Evolutionary conservation across 2,329 filamentous ascomycete species (phyloP), one percentile per base, ranked within the genome.

Genomic region (Paecilomyces sp.): DNA sequence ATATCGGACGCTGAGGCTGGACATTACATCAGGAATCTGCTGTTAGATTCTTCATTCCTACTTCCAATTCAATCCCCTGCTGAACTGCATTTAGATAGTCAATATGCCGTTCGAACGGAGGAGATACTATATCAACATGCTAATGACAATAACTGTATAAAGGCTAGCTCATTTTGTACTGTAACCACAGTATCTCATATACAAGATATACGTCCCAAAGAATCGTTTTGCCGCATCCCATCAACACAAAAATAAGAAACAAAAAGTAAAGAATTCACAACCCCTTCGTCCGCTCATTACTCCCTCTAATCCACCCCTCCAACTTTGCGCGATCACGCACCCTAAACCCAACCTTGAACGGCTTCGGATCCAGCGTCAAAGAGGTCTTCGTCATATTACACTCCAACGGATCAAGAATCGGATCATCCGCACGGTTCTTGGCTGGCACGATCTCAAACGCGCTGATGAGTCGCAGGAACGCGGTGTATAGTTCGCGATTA

Each of bases 401-500:
- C 31, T 84, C 82, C 47, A 87, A 76, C 0, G 81, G 76, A 67
- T 87, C 77, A 63, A 87, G 71, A 52, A 85, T 77, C 0, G 85
- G 83, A 9, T 73, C 71, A 61, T 85, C 82, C 1, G 70, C 72
- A 1, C 65, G 58, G 25, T 83, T 69, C 53, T 77, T 74, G 0
- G 82, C 76, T 0, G 80, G 77, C 1, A 79, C 72, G 59, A 88
- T 82, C 28, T 80, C 71, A 64, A 87, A 87, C 0, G 84, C 83
- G 0, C 79, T 81, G 61, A 88, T 81, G 47, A 88, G 72, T 0
- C 85, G 78, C 33, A 87, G 72, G 61, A 84, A 86, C 0, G 83
- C 83, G 1, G 83, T 84, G 72, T 82, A 88, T 0, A 88, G 79
- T 67, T 87, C 83, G 1, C 85, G 80, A 68, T 87, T 87, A 2